Base-by-base conservation (phyloP, 257 asterid species). In the Euphrasia confusa region DNA sequence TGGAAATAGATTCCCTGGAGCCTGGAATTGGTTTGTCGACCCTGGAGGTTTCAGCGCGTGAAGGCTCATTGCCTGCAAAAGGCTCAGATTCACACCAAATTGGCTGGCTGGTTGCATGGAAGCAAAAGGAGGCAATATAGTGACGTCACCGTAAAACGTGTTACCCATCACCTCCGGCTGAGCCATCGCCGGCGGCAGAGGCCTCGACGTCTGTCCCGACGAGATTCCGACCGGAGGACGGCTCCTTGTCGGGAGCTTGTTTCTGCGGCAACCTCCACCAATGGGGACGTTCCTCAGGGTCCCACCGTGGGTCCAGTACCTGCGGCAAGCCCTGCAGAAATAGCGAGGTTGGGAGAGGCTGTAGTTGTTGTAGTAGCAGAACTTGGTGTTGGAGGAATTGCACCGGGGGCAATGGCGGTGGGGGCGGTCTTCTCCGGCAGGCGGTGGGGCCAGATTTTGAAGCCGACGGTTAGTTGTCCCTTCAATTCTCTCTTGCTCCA, bases 301-400 rank as follows among this genome's bases (percentile, higher is more conserved):
- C 28, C 87, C 87, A 21, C 87, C 87, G 0, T 71, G 81, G 8
- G 84, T 81, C 88, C 88, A 81, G 60, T 76, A 81, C 74, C 88
- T 71, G 61, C 79, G 67, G 64, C 84, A 79, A n/a, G 77, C 70
- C 71, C 76, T 81, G 72, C 88, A 81, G 28, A 69, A 79, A 77
- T 81, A 73, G 33, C 88, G 66, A 32, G 87, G 87, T 60, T 81
- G 87, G 13, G 82, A 39, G 28, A 72, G 64, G 55, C 80, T 81
- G 17, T 81, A 76, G 13, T 81, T 81, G 61, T 81, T 81, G 72
- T 81, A 78, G 14, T 78, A 81, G 48, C 87, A 81, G 15, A 81
- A 81, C 72, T 79, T 81, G 27, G 87, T 81, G 70, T 76, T 60
- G 57, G 66, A 21, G 2, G 87, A 78, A 26, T 63, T 73, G 21